Base-by-base conservation (phyloP, 768 basidiomycete genomes). In the Arthromyces matolae region DNA sequence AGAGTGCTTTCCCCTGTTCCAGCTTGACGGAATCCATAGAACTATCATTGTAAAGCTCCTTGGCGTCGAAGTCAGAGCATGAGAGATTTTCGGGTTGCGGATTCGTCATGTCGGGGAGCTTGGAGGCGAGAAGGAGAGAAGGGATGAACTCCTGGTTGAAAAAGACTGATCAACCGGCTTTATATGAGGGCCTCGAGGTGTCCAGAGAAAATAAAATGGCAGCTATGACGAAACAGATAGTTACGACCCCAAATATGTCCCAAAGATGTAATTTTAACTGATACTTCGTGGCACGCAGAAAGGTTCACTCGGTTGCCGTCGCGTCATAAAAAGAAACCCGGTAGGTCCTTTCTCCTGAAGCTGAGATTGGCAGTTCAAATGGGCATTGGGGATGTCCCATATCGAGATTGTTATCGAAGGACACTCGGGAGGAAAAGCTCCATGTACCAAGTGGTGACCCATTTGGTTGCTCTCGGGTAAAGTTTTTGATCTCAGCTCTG, bases 11-110 rank as follows among this genome's bases (percentile, higher is more conserved):
- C 39, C 8, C 44, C 52, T 13, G 33, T 45, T 53, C 51, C 16
- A 53, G 42, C 36, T 56, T 55, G 6, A 49, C 43, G 6, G 48
- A 53, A 18, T 52, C 53, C 18, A 41, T 19, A 14, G 53, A 54
- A 32, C n/a, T 34, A 24, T 52, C 32, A 5, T 52, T 44, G 37
- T 39, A 49, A 10, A 48, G 2, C 23, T 41, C 45, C 33, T 54
- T 57, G 13, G 29, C 33, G 10, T 44, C 56, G 6, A 50, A 42
- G 38, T 52, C 54, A 4, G 50, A 50, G 48, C 41, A 53, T 10
- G 52, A 53, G 35, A 37, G 29, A 23, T 22, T 37, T 19, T 56
- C 47, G 9, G 28, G 14, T 13, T 48, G 49, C 12, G 45, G 34
- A 43, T 31, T 48, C n/a, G 33, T 44, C 59, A 58, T 57, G 29